These are phyloP conservation scores for Penicillium sp. DNA, from an alignment of 2,329 filamentous ascomycete species.

Conservation along the genomic window DNA sequence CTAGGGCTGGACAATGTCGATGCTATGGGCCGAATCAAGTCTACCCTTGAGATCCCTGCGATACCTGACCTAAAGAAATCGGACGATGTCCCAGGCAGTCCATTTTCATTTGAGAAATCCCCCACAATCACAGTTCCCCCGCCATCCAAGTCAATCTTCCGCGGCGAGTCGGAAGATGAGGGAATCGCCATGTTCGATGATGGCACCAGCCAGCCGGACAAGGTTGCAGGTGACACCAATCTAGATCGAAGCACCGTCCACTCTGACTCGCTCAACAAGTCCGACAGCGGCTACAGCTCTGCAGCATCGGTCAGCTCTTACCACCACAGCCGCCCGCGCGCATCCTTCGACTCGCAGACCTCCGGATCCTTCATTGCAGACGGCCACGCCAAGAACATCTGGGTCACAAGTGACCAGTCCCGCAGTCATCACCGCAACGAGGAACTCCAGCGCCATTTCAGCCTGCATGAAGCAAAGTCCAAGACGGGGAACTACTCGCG, in stretches of 20 bases:
- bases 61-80: conserved; percentile 23
- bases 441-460: conserved; percentile 28
- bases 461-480: conserved; percentile 24
- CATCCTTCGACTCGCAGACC: conserved; percentile 37
- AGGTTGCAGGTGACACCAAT: conserved; percentile 18
- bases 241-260: conserved; percentile 28
- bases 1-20: conserved; percentile 26
- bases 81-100: conserved; percentile 39
- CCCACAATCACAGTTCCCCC: conserved; percentile 30
- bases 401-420: conserved; percentile 11
- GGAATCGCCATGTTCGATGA: conserved; percentile 30
- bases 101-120: conserved; percentile 45
- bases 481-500: conserved; percentile 24
- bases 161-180: conserved; percentile 32
- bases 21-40: conserved; percentile 13
- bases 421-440: conserved; percentile 12
- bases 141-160: conserved; percentile 21
- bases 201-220: conserved; percentile 20
- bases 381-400: conserved; percentile 16
- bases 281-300: conserved; percentile 50
- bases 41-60: conserved; percentile 30
- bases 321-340: conserved; percentile 32
- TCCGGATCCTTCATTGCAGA: conserved; percentile 32
- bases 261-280: conserved; percentile 39
- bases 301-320: conserved; percentile 41